Evolutionary conservation across 2,329 filamentous ascomycete species (phyloP), one percentile per base, ranked within the genome.

Genomic region (Lecanicillium sp.): DNA sequence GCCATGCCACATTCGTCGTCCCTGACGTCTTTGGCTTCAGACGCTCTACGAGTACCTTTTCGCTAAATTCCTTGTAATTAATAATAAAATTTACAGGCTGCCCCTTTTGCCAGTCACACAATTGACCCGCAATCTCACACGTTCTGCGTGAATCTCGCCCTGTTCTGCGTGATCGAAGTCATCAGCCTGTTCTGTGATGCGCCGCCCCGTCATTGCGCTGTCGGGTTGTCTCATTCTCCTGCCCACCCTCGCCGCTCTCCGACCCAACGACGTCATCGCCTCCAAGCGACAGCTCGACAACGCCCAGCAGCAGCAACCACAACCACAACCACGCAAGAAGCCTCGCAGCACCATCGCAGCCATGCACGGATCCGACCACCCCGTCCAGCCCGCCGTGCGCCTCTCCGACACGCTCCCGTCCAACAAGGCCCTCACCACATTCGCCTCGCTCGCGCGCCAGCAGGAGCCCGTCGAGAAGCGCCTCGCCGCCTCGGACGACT

Each of bases 351-450:
- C 32, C 53, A 19, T 51, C 37, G 21, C 36, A 50, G 10, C 48
- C 54, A 46, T 54, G 45, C 29, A 37, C 37, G 44, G 14, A 55
- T 33, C 49, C 40, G 51, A 53, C 5, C 60, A 59, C 39, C 55
- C 62, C 27, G 54, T 63, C 48, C 69, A 60, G 60, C 72, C 72
- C 41, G 65, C 69, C 24, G 78, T 91, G 26, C 80, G 88, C 52
- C 79, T 97, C 48, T 86, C 85, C 35, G 91, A 97, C 66, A 84
- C 95, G 27, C 83, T 96, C 55, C 85, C 86, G 32, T 83, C 83
- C 55, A 83, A 88, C 48, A 83, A 86, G 56, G 78, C 75, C 52
- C 86, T 95, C 62, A 90, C 88, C 54, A 83, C 90, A 56, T 97
- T 96, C 67, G 86, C 88, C 24, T 82, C 83, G 35, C 81, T 95